Base-by-base conservation (phyloP, 2,329 filamentous ascomycete species). In the Colletotrichum endophyticum region DNA sequence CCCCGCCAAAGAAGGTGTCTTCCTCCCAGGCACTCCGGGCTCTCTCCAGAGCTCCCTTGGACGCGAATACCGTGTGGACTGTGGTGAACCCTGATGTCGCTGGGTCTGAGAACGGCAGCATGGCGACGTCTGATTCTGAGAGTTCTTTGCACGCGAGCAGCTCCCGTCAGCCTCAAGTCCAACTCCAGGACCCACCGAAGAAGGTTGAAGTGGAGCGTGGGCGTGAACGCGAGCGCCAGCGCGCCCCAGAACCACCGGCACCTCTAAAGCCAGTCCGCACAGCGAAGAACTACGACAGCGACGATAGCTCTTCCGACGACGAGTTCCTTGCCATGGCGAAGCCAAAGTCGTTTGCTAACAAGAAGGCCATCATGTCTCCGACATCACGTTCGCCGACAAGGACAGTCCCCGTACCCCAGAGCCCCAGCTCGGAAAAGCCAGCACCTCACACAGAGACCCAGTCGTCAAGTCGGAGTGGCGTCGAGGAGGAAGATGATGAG, bases 21-120 rank as follows among this genome's bases (percentile, higher is more conserved):
- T 91, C 90, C 13, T 90, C 90, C 1, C 89, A 92, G 77, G 87
- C 87, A 7, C 81, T 92, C 53, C 86, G 89, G 73, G 88, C 88
- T 5, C 81, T 92, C 64, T 90, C 90, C 19, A 84, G 89, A 78
- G 84, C 83, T 28, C 89, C 90, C 8, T 80, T 88, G n/a, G 89
- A 89, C 69, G 86, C 88, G 72, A 89, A 87, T 79, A 88, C 87
- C 6, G 84, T 88, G n/a, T 90, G 88, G 88, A 89, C 88, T 6
- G 85, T 89, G 27, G 87, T 90, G 8, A 87, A 79, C 5, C 74
- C 78, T 56, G 78, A 81, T 15, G 61, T 49, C 3, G 62, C 67
- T n/a, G 77, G 72, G 27, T 76, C 39, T 19, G 75, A 75, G 28
- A 74, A 64, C 15, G 75, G 72, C 5, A 75, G 62, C 61, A 67